These are phyloP conservation scores for Chamaecrista fasciculata DNA, from an alignment of 306 rosid species.

Conservation along the genomic window DNA sequence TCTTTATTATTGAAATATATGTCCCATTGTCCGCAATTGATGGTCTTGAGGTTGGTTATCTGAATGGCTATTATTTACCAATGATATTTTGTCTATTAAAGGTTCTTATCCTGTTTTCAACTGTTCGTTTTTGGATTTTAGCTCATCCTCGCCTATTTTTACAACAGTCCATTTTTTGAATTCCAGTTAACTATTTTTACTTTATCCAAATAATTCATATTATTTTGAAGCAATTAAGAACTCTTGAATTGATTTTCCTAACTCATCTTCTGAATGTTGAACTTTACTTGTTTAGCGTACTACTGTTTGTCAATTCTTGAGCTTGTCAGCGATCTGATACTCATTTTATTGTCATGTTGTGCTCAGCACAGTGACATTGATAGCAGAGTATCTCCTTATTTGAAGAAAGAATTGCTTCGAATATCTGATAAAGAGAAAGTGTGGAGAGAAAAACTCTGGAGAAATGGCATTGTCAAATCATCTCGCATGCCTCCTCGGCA, in stretches of 20 bases:
- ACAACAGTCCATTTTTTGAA: not conserved
- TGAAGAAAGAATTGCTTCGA: constrained; percentile 74
- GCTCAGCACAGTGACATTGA: constrained; percentile 60
- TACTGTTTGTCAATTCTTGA: not conserved
- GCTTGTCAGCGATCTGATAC: constrained; percentile 1
- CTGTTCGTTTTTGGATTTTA: not conserved
- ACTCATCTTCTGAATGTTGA: not conserved
- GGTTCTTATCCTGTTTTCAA: not conserved
- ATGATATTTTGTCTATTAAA: not conserved
- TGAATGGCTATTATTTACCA: not conserved
- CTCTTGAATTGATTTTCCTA: not conserved
- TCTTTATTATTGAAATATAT: not conserved
- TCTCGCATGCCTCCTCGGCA: constrained; percentile 67
- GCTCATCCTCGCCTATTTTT: not conserved
- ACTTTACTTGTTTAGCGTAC: constrained; percentile 16
- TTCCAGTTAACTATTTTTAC: not conserved
- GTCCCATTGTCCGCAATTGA: not conserved
- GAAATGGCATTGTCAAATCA: constrained; percentile 69
- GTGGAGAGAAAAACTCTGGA: constrained; percentile 92
- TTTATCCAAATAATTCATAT: not conserved
- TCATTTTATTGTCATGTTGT: constrained; percentile 37
- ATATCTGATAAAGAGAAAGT: constrained; percentile 65
- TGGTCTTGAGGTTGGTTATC: not conserved
- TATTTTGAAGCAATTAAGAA: not conserved
- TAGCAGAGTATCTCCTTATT: constrained; percentile 58